Conservation (phyloP, 2,329 filamentous ascomycete genomes). For the Colletotrichum euphorbiae region DNA sequence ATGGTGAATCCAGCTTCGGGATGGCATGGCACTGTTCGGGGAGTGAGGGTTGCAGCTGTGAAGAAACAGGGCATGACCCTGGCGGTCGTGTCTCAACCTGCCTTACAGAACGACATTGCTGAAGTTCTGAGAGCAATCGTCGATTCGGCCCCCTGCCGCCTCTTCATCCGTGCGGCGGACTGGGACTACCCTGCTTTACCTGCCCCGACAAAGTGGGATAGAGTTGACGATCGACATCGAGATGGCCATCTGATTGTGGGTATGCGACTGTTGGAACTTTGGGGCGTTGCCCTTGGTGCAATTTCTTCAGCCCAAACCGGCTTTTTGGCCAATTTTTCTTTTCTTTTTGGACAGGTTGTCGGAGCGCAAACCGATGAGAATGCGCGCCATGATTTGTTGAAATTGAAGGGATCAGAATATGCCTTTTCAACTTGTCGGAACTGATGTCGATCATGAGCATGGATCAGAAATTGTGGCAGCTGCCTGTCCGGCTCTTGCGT, state of each 20-base stretch:
- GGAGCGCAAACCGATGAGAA: constrained; percentile 30
- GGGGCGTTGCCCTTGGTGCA: constrained; percentile 32
- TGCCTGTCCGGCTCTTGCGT: constrained; percentile 24
- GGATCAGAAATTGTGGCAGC: constrained; percentile 17
- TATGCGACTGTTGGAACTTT: constrained; percentile 22
- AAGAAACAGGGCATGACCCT: constrained; percentile 29
- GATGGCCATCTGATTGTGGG: constrained; percentile 25
- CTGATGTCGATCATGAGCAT: constrained; percentile 26
- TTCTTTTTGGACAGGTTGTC: constrained; percentile 1
- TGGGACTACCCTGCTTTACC: constrained; percentile 20
- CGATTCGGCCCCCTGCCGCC: constrained; percentile 26
- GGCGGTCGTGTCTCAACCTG: constrained; percentile 30
- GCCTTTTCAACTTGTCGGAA: constrained; percentile 1
- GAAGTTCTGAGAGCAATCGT: constrained; percentile 25
- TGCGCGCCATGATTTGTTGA: constrained; percentile 16
- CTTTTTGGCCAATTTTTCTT: neutral
- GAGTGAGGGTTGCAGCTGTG: constrained; percentile 35
- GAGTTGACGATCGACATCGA: constrained; percentile 35
- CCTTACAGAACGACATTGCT: constrained; percentile 28
- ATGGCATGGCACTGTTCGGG: constrained; percentile 31
- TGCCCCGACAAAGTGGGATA: constrained; percentile 20
- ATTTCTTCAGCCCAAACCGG: constrained; percentile 18
- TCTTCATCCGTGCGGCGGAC: constrained; percentile 23
- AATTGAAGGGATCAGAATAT: neutral
- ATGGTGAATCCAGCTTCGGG: constrained; percentile 27